Evolutionary conservation across 768 basidiomycete species (phyloP).

Genomic region (Mycena filopes): DNA sequence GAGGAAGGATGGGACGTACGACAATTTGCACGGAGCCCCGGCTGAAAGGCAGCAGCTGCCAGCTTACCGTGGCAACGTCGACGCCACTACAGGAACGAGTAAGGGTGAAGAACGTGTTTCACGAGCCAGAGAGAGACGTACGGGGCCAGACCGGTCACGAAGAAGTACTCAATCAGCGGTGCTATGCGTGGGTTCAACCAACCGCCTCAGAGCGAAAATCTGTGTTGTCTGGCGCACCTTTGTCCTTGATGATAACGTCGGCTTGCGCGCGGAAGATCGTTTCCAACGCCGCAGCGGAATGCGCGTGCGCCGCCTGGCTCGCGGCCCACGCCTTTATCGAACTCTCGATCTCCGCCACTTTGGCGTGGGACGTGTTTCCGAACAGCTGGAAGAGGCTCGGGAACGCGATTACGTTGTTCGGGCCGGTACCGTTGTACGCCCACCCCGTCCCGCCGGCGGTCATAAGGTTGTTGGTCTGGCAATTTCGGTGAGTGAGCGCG

Average conservation of each 20-base stretch:
- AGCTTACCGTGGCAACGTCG: conserved; percentile 54
- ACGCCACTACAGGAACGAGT: too few species aligned
- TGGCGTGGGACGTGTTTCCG: conserved; percentile 42
- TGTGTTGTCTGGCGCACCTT: conserved; percentile 50
- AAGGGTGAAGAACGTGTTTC: too few species aligned
- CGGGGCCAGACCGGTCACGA: conserved; percentile 38
- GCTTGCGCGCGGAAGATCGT: conserved; percentile 57
- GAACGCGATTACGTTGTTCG: conserved; percentile 59
- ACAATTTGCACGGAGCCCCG: conserved; percentile 53
- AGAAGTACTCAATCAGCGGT: conserved; percentile 58
- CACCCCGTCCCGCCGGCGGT: conserved; percentile 51
- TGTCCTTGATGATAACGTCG: conserved; percentile 55
- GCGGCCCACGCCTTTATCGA: conserved; percentile 54
- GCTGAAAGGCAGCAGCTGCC: conserved; percentile 66
- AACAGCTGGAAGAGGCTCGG: conserved; percentile 63
- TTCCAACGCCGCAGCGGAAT: conserved; percentile 52
- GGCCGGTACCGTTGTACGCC: conserved; percentile 52
- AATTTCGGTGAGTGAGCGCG: neutral
- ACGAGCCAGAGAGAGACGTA: neutral
- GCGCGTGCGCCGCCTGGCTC: conserved; percentile 50
- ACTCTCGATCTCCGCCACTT: conserved; percentile 46
- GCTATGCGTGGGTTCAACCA: conserved; percentile 38
- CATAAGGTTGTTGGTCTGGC: conserved; percentile 52
- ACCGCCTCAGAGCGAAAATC: conserved; percentile 7
- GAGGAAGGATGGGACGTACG: neutral